These are phyloP conservation scores for Nakaseomyces bracarensis DNA, from an alignment of 1,139 yeast species.

Conservation along the genomic window DNA sequence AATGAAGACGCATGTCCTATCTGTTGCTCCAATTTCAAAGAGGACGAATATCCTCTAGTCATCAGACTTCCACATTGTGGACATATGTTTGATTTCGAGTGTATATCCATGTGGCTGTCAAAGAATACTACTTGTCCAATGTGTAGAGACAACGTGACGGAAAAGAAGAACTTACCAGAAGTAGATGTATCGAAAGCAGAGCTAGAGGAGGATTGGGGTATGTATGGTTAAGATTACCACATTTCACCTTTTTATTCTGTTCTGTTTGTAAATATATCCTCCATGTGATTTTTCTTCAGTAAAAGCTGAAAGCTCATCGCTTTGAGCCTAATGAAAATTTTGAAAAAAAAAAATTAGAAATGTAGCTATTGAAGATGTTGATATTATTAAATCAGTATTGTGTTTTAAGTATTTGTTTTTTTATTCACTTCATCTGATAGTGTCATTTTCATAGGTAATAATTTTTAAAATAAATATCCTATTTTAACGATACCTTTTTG, in stretches of 20 bases:
- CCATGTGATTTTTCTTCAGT: too few species aligned
- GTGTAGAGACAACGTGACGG: constrained; percentile 65
- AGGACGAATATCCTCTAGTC: constrained; percentile 71
- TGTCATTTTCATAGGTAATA: too few species aligned
- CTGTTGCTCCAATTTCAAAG: constrained; percentile 64
- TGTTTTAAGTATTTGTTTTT: too few species aligned
- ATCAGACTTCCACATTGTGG: constrained; percentile 69
- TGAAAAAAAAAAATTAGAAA: too few species aligned
- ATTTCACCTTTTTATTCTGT: too few species aligned
- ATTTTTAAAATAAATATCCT: too few species aligned
- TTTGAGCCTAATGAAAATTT: not conserved
- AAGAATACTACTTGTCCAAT: constrained; percentile 79
- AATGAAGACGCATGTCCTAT: constrained; percentile 69
- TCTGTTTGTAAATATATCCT: too few species aligned
- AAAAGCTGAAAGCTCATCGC: not conserved
- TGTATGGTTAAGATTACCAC: constrained; percentile 51
- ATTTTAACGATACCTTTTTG: not conserved
- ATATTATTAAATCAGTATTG: too few species aligned
- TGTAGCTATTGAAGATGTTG: too few species aligned
- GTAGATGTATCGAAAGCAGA: constrained; percentile 63
- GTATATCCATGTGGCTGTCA: constrained; percentile 84
- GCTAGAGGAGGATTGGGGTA: constrained; percentile 64
- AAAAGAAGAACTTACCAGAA: constrained; percentile 35
- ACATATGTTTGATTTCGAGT: constrained; percentile 81
- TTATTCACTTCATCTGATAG: too few species aligned